A percentile compares a stretch with the other conserved stretches of the same genome.
Conservation (phyloP, 306 rosid genomes). For the Glycyrrhiza uralensis region DNA sequence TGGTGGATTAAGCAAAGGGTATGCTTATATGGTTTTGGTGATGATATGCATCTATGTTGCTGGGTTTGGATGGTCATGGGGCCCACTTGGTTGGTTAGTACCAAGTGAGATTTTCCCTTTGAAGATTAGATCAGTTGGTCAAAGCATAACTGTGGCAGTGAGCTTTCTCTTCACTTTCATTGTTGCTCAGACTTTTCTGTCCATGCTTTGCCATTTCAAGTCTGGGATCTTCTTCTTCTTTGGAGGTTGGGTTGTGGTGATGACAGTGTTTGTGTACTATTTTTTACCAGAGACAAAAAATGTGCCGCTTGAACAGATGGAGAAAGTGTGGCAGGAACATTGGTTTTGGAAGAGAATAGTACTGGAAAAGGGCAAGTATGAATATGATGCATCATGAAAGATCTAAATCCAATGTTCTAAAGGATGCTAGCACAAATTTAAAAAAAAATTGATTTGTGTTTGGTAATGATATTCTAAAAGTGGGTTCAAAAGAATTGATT, state of each 20-base stretch:
- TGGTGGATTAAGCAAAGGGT: constrained; percentile 37
- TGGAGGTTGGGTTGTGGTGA: constrained; percentile 53
- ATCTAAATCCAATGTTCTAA: neutral
- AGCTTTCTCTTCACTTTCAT: constrained; percentile 45
- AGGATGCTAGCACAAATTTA: neutral
- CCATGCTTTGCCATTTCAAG: constrained; percentile 47
- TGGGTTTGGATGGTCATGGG: constrained; percentile 55
- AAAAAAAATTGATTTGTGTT: too few relatives aligned
- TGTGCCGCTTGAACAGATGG: constrained; percentile 41
- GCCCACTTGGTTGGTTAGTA: constrained; percentile 42
- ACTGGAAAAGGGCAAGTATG: neutral
- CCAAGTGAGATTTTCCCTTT: constrained; percentile 49
- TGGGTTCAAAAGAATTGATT: too few relatives aligned
- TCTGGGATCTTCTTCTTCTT: constrained; percentile 49
- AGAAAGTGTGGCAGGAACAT: constrained; percentile 45
- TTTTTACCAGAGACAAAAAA: constrained; percentile 26
- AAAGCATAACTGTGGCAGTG: constrained; percentile 51
- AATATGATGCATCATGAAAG: neutral
- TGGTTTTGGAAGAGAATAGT: constrained; percentile 52
- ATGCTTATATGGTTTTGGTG: constrained; percentile 33
- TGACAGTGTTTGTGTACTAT: constrained; percentile 39
- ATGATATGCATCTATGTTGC: constrained; percentile 41
- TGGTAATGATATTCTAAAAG: too few relatives aligned
- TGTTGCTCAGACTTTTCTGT: constrained; percentile 44
- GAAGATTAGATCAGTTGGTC: constrained; percentile 42